Evolutionary conservation across 257 asterid genomes (phyloP).

Genomic region (Scutellaria minor): DNA sequence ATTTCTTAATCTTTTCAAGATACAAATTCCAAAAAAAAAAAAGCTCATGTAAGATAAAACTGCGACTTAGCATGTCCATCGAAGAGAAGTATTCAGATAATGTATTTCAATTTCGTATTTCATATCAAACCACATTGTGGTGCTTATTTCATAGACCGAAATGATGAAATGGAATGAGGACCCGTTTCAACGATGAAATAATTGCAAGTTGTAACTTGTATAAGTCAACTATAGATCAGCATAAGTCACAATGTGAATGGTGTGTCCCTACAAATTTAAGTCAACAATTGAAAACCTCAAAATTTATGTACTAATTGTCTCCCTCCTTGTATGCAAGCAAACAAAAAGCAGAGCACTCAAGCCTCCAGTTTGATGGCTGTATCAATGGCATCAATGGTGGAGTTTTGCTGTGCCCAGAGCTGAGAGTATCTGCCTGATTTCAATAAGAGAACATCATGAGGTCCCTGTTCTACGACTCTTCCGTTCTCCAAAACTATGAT

Average conservation of each 20-base stretch:
- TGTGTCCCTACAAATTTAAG: conserved; percentile 6
- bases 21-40: no score
- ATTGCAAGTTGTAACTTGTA: background rate
- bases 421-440: conserved; percentile 87
- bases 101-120: background rate
- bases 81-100: background rate
- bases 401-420: conserved; percentile 93
- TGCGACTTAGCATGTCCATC: no score
- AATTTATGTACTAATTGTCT: conserved; percentile 30
- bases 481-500: conserved; percentile 92
- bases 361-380: conserved; percentile 65
- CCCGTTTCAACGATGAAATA: background rate
- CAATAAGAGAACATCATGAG: conserved; percentile 83
- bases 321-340: background rate
- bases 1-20: no score
- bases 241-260: conserved; percentile 29
- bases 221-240: conserved; percentile 6
- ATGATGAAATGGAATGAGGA: background rate
- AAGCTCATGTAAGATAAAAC: no score
- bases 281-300: conserved; percentile 7
- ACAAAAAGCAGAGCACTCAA: conserved; percentile 34
- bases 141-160: no score
- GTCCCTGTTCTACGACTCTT: conserved; percentile 91
- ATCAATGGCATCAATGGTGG: conserved; percentile 77
- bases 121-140: background rate